Percentiles rank a stretch among this genome's conserved stretches.
These are phyloP conservation scores for Euphrasia arctica DNA, from an alignment of 305 asterid genomes.

Conservation along the genomic window DNA sequence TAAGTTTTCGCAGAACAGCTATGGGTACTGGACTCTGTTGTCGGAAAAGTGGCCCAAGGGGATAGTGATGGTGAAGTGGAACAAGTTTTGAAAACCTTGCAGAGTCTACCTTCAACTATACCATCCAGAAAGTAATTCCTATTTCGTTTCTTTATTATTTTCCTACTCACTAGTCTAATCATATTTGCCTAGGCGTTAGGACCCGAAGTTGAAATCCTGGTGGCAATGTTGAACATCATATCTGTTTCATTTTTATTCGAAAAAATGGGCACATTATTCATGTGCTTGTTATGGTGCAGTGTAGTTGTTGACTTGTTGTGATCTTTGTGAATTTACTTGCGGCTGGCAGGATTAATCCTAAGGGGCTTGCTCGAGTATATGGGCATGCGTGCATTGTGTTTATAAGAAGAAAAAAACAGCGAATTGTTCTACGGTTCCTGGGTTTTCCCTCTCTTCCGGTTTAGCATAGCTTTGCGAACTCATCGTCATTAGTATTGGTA, in stretches of 20 bases:
- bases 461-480: no score
- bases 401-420: no score
- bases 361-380: no score
- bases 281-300: constrained; percentile 5
- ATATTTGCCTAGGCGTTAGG: background rate
- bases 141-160: no score
- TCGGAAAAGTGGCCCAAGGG: constrained; percentile 62
- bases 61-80: constrained; percentile 86
- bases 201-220: background rate
- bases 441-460: no score
- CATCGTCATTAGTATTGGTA: no score
- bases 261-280: background rate
- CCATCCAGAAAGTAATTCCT: constrained; percentile 70
- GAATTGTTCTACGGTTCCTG: no score
- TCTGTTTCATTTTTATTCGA: background rate
- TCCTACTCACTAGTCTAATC: no score
- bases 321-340: constrained; percentile 15
- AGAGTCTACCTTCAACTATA: constrained; percentile 59
- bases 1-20: constrained; percentile 74
- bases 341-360: background rate
- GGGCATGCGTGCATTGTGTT: no score
- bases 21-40: constrained; percentile 92
- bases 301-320: constrained; percentile 16
- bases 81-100: constrained; percentile 71
- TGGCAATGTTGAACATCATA: background rate